Evolutionary conservation across 768 basidiomycete genomes (phyloP).

Genomic region (Ramaria rubella): DNA sequence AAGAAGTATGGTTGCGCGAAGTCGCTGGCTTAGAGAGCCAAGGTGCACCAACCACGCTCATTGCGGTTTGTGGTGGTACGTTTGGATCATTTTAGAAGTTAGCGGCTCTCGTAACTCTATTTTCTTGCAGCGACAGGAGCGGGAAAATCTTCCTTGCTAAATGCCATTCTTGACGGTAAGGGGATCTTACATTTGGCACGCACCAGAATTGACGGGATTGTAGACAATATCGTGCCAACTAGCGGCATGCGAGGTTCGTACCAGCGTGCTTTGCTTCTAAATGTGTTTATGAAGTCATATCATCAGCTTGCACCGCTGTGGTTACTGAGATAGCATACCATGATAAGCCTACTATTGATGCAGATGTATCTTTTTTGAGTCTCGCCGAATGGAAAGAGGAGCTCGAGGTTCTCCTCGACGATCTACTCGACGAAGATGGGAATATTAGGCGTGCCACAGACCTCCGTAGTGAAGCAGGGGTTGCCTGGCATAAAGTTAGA

Average conservation of each 20-base stretch:
- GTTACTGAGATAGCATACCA: slow-evolving; percentile 58
- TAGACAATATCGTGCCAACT: slow-evolving; percentile 59
- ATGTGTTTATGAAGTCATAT: background rate
- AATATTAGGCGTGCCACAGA: slow-evolving; percentile 46
- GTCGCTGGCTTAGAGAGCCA: slow-evolving; percentile 44
- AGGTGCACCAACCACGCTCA: slow-evolving; percentile 49
- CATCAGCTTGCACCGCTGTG: slow-evolving; percentile 55
- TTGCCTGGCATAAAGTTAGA: slow-evolving; percentile 54
- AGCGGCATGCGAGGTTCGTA: slow-evolving; percentile 55
- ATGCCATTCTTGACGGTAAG: slow-evolving; percentile 54
- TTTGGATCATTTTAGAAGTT: background rate
- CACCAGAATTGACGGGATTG: background rate
- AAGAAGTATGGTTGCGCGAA: slow-evolving; percentile 55
- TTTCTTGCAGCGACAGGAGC: slow-evolving; percentile 47
- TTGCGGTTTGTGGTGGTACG: slow-evolving; percentile 59
- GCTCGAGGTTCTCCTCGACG: slow-evolving; percentile 45
- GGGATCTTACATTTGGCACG: slow-evolving; percentile 2
- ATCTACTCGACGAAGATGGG: slow-evolving; percentile 55
- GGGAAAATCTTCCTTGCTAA: slow-evolving; percentile 55
- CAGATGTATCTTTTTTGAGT: slow-evolving; percentile 52
- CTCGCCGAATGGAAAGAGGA: slow-evolving; percentile 53
- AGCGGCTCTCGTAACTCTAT: background rate
- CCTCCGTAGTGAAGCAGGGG: slow-evolving; percentile 51
- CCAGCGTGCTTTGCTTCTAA: background rate
- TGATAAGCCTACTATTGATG: slow-evolving; percentile 47